Evolutionary conservation across 192 early-diverging fungal genomes (phyloP), one percentile per base, ranked within the genome.

Genomic region (Backusella australiensis): DNA sequence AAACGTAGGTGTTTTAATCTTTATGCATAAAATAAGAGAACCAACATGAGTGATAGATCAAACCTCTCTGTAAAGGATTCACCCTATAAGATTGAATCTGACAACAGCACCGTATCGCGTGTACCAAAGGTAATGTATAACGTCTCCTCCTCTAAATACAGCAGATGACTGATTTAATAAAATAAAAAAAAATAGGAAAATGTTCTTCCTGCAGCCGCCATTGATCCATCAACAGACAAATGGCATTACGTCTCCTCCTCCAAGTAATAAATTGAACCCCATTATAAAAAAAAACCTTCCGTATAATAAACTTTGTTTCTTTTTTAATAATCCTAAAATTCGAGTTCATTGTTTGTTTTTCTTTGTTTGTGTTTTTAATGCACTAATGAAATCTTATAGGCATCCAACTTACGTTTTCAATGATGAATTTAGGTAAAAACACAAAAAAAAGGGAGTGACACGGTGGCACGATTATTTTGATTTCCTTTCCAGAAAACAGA

Each of bases 181-280:
- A n/a, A 12, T 8, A 17, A 44, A 44, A 63, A 63, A 29, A 29
- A 11, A 63, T 76, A 78, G 85, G 78, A 77, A 53, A 72, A 72
- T 7, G 9, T 0, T 11, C 89, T 75, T 78, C 87, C 72, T 65
- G 75, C 83, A 69, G 87, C 83, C 21, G 86, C 91, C 26, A 90
- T 96, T 76, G 92, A 94, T 74, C 85, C 91, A 19, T 90, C 90
- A 15, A 87, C 96, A 77, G 94, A 96, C 89, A 97, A 96, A 87
- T 98, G 97, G 97, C 97, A 96, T 89, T 97, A 92, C 86, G 91
- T 98, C 72, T 94, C 68, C 5, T 0, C 11, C 34, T 36, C 38
- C 6, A 23, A 69, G n/a, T 4, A 69, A 36, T 19, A 21, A 23
- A 69, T 6, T 14, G 2, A 41, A 14, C 11, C 8, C 7, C 36